Evolutionary conservation across 257 asterid species (phyloP), one percentile per base, ranked within the genome.

Genomic region (Solanum virginianum): DNA sequence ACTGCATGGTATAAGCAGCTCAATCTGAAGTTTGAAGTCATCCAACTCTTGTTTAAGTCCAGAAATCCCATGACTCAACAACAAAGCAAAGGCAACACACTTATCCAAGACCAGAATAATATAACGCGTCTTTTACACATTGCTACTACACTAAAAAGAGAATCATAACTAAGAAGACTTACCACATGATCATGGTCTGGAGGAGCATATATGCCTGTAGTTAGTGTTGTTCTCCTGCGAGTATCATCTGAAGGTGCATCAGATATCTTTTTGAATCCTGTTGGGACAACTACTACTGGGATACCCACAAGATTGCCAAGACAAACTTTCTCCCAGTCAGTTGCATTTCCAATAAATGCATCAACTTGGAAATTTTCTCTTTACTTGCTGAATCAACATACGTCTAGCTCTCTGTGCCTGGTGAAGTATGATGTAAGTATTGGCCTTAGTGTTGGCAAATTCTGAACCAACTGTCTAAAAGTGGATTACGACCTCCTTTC

Each of bases 381-480:
- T 90, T 45, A 95, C 97, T 90, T 96, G 97, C 18, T 87, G 89
- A 22, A 94, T 93, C 39, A 96, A 92, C 81, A 91, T 92, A 59
- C 98, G 97, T 70, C 98, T 89, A 59, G 98, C 96, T 87, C 99
- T 86, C 72, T 95, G 98, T 82, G 99, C 97, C 98, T 96, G 92
- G 10, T 3, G 20, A 60, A 66, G 5, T 80, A 47, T 14, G 65
- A 53, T 5, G 53, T 7, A 53, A 53, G 22, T 26, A 79, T 26
- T 79, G 47, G 26, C 53, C 49, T 53, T 53, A 53, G 82, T 53
- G 65, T 51, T 79, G 80, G 16, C 17, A 79, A 79, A 26, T 79
- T 53, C 16, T 26, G 26, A 53, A 24, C 63, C 63, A 79, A 53
- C 65, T 18, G 10, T 51, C 26, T 26, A 53, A 53, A 77, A 79